Conservation (phyloP, 306 rosid genomes). For the Cucumis cinereus region DNA sequence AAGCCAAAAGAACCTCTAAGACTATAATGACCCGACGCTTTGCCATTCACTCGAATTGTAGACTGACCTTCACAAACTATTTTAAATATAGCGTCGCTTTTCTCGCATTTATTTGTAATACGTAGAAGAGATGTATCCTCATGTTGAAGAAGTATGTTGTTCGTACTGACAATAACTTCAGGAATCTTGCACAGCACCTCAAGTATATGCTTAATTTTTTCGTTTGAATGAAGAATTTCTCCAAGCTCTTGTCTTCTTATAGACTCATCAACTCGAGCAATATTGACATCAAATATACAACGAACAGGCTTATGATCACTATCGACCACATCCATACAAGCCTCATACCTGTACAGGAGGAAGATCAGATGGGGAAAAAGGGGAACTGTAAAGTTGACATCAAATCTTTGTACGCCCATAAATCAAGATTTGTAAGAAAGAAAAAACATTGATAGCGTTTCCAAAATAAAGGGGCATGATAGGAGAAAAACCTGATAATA, state of each 20-base stretch:
- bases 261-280: slow-evolving; percentile 88
- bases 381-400: background rate
- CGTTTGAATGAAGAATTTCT: slow-evolving; percentile 61
- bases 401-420: background rate
- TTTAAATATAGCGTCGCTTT: slow-evolving; percentile 53
- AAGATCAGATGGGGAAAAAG: background rate
- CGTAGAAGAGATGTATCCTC: slow-evolving; percentile 79
- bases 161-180: slow-evolving; percentile 85
- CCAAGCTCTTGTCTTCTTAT: slow-evolving; percentile 83
- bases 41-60: slow-evolving; percentile 36
- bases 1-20: slow-evolving; percentile 78
- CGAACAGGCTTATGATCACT: slow-evolving; percentile 99
- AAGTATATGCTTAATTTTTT: slow-evolving; percentile 38
- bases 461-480: background rate
- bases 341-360: slow-evolving; percentile 61
- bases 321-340: slow-evolving; percentile 95
- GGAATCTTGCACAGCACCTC: slow-evolving; percentile 64
- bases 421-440: background rate
- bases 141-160: slow-evolving; percentile 85
- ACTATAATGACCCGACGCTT: slow-evolving; percentile 32
- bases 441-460: background rate
- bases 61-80: slow-evolving; percentile 73
- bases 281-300: slow-evolving; percentile 62
- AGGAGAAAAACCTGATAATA: background rate
- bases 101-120: slow-evolving; percentile 59